Percentiles rank a stretch among this genome's conserved stretches.
Conservation (phyloP, 2,329 filamentous ascomycete genomes). For the Diaporthe sp. region DNA sequence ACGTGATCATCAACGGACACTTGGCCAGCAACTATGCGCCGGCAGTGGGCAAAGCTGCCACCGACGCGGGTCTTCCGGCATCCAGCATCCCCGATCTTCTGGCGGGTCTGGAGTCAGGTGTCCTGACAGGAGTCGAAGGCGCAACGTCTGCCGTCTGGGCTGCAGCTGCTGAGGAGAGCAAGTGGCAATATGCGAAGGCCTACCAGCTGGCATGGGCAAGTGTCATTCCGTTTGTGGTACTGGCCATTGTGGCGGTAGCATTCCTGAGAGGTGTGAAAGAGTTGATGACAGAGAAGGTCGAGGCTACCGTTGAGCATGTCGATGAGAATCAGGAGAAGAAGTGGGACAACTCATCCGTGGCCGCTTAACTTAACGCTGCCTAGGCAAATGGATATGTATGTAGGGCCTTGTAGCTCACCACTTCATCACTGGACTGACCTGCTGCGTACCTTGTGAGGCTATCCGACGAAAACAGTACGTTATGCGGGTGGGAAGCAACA, state of each 20-base stretch:
- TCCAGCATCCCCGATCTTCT: conserved; percentile 55
- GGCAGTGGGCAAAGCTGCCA: conserved; percentile 57
- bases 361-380: not conserved
- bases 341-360: conserved; percentile 8
- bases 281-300: conserved; percentile 67
- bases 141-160: conserved; percentile 55
- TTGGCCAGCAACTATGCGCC: conserved; percentile 56
- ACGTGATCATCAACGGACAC: conserved; percentile 66
- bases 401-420: not conserved
- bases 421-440: not conserved
- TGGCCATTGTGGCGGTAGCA: conserved; percentile 60
- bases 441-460: not conserved
- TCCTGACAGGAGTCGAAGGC: conserved; percentile 51
- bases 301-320: conserved; percentile 63
- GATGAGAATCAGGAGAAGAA: not conserved
- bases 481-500: not conserved
- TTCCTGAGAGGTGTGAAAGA: conserved; percentile 63
- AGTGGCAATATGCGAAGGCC: conserved; percentile 60
- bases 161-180: conserved; percentile 56
- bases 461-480: not conserved
- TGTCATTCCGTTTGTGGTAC: conserved; percentile 65
- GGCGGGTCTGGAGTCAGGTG: conserved; percentile 54
- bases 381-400: not conserved
- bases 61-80: conserved; percentile 57
- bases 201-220: conserved; percentile 65